phyloP scores from a whole-genome alignment of 805 yeast species.

The Candida rishiriensis region DNA sequence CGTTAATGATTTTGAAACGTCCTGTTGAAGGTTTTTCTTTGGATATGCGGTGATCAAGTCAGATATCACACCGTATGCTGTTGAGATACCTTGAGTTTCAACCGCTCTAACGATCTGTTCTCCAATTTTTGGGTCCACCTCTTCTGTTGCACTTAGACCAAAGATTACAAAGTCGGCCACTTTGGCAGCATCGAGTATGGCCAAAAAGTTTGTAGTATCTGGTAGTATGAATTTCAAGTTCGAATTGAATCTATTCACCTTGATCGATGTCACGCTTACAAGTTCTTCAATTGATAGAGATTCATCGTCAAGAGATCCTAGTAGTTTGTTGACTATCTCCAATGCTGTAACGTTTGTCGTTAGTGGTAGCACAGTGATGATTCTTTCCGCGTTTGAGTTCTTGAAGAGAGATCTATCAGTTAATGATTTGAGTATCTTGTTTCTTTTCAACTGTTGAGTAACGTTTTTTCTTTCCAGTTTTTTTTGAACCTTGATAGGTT shows the following conservation, averaged over 20 bases:
- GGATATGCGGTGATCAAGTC: conserved; percentile 64
- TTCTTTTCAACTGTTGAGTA: conserved; percentile 70
- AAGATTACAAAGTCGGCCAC: conserved; percentile 86
- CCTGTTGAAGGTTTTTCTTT: conserved; percentile 72
- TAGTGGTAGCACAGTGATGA: conserved; percentile 75
- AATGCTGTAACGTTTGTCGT: conserved; percentile 62
- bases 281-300: conserved; percentile 30
- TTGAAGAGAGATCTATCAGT: conserved; percentile 62
- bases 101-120: conserved; percentile 87
- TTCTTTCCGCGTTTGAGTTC: conserved; percentile 70
- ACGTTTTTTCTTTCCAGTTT: conserved; percentile 70
- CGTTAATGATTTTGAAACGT: conserved; percentile 57
- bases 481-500: conserved; percentile 35
- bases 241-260: conserved; percentile 65
- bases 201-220: conserved; percentile 57
- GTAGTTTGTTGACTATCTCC: conserved; percentile 49
- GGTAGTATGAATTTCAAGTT: conserved; percentile 72
- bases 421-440: conserved; percentile 60
- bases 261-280: conserved; percentile 50
- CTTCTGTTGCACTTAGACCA: conserved; percentile 82
- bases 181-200: conserved; percentile 80
- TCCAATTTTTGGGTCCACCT: conserved; percentile 75
- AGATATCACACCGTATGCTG: conserved; percentile 73
- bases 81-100: conserved; percentile 87
- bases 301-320: conserved; percentile 35